Conservation (phyloP, 2,329 filamentous ascomycete genomes). For the Colletotrichum cordylinicola region DNA sequence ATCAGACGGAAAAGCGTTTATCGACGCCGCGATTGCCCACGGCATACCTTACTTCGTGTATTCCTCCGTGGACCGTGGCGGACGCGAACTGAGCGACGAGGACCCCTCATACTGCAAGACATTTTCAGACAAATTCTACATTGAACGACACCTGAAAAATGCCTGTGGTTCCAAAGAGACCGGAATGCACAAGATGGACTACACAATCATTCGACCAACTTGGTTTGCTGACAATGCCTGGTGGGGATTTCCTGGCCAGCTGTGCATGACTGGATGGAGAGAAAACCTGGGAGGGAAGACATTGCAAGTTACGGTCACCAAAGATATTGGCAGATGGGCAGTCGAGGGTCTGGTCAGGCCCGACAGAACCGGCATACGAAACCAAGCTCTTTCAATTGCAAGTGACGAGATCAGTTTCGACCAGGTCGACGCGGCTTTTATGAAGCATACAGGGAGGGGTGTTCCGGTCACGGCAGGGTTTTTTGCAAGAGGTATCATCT, state of each 20-base stretch:
- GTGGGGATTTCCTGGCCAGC: conserved; percentile 29
- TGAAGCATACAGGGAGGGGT: not conserved
- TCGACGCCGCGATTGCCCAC: conserved; percentile 54
- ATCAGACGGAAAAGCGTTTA: conserved; percentile 56
- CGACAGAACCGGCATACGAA: conserved; percentile 22
- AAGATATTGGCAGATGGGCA: conserved; percentile 30
- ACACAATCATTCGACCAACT: conserved; percentile 32
- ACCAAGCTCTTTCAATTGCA: conserved; percentile 28
- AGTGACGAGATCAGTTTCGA: conserved; percentile 29
- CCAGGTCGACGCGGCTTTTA: conserved; percentile 16
- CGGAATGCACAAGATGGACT: conserved; percentile 28
- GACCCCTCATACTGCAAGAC: conserved; percentile 22
- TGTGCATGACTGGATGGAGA: conserved; percentile 31
- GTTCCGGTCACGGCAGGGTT: not conserved
- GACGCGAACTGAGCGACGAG: conserved; percentile 55
- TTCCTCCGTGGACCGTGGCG: conserved; percentile 68
- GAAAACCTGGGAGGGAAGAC: conserved; percentile 30
- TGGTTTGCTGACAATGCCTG: conserved; percentile 31
- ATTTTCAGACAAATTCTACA: not conserved
- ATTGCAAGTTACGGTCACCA: conserved; percentile 29
- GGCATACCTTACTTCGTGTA: conserved; percentile 65
- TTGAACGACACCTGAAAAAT: not conserved
- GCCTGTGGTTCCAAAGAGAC: not conserved
- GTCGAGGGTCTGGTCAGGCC: conserved; percentile 23
- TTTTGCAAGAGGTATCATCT: not conserved